Base-by-base conservation (phyloP, 1,284 basidiomycete genomes). In the Dichomitus squalens region DNA sequence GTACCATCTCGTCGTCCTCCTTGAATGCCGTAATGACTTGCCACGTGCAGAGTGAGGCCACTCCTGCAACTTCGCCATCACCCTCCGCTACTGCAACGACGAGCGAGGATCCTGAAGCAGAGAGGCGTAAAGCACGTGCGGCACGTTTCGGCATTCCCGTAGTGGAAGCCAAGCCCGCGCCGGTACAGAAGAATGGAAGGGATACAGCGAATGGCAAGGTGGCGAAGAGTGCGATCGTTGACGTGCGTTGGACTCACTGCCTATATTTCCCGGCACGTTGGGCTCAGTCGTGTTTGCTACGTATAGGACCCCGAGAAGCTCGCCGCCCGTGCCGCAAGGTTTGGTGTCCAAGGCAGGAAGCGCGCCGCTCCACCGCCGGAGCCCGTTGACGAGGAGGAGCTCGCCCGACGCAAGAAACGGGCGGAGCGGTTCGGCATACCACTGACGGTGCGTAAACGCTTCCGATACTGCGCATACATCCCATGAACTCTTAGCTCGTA, bases 61-160 rank as follows among this genome's bases (percentile, higher is more conserved):
- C 25, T 38, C 33, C 52, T 4, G 9, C 44, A 11, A 18, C 68
- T 4, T 43, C 65, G 5, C 65, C 35, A 36, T 60, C 21, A 18
- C 54, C 52, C 2, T 39, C 58, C 16, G 57, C 64, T 14, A 12
- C 63, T 2, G 34, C 63, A 2, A 44, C 61, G 33, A 29, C 64
- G 2, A 63, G 65, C 1, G 67, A 65, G 31, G 83, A 85, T 46
- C 66, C 76, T 27, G 86, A 88, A 57, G 69, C 77, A 8, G 84
- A 82, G 62, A 86, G 79, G 64, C 83, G 84, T 53, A 84, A 75
- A 64, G 76, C 77, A 43, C 84, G 88, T 31, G 88, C 88, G 2
- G 85, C 76, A 25, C 83, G 88, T 11, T 90, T 90, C 63, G 84
- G 84, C 21, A 82, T 88, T n/a, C 80, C 87, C 1, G 61, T 87